These are phyloP conservation scores for Oryza punctata DNA, from an alignment of 176 grass and related monocot species.

Conservation along the genomic window DNA sequence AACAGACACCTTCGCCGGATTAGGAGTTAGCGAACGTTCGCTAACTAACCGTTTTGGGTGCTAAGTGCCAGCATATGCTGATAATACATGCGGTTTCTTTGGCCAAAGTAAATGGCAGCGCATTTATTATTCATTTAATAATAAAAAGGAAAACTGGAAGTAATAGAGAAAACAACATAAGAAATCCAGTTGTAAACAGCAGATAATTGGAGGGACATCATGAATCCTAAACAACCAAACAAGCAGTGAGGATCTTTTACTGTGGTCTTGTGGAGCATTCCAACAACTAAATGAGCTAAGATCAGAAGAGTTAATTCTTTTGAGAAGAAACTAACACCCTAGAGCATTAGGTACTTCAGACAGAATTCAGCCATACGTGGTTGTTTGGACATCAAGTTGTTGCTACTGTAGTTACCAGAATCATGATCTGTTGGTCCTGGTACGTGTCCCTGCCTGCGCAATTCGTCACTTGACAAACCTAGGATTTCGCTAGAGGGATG, in stretches of 20 bases:
- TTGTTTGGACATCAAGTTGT: neutral
- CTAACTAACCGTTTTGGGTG: neutral
- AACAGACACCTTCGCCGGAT: too few species aligned
- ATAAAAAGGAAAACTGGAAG: slow-evolving; percentile 9
- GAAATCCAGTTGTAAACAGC: neutral
- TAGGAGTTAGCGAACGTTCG: too few species aligned
- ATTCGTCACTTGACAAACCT: neutral
- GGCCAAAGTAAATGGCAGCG: neutral
- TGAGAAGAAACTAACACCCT: neutral
- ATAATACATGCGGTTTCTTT: slow-evolving; percentile 18
- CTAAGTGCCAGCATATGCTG: neutral
- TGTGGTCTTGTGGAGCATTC: slow-evolving; percentile 1
- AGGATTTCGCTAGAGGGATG: neutral
- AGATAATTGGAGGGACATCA: slow-evolving; percentile 1
- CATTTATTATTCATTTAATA: slow-evolving; percentile 1
- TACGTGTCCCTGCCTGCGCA: neutral
- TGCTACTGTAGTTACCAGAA: neutral
- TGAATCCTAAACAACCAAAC: neutral
- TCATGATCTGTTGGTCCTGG: neutral
- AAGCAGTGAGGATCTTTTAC: neutral
- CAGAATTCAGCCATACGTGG: neutral
- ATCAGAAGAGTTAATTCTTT: neutral
- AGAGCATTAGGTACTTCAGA: neutral
- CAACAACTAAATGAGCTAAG: slow-evolving; percentile 2
- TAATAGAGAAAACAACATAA: neutral